phyloP scores from a whole-genome alignment of 495 filamentous ascomycete genomes.

The Staphylotrichum tortipilum region DNA sequence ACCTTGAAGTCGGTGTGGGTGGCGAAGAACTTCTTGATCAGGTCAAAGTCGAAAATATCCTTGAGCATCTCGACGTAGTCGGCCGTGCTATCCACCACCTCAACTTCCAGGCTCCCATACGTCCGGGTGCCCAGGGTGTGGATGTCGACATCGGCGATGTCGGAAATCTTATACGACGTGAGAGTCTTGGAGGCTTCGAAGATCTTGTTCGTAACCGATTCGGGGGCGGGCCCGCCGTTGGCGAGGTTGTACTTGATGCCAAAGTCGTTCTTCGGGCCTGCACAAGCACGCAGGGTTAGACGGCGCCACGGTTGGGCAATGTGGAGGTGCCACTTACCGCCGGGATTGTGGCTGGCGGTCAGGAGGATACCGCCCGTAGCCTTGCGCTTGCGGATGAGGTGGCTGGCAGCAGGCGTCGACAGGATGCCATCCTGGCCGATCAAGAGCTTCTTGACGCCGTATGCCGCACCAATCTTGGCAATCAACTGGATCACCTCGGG shows the following conservation, averaged over 20 bases:
- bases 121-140: slow-evolving; percentile 69
- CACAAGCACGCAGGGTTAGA: background rate
- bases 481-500: slow-evolving; percentile 92
- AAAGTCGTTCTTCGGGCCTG: slow-evolving; percentile 88
- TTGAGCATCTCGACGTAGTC: slow-evolving; percentile 95
- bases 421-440: slow-evolving; percentile 94
- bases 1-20: slow-evolving; percentile 88
- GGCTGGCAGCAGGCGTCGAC: slow-evolving; percentile 90
- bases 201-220: slow-evolving; percentile 95
- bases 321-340: slow-evolving; percentile 53
- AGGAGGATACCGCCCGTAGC: slow-evolving; percentile 94
- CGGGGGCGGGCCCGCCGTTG: slow-evolving; percentile 91
- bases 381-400: slow-evolving; percentile 85
- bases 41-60: slow-evolving; percentile 92
- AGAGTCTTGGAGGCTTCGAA: slow-evolving; percentile 81
- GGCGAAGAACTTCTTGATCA: slow-evolving; percentile 88
- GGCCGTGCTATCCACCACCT: slow-evolving; percentile 82
- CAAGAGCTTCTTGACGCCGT: slow-evolving; percentile 96
- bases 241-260: slow-evolving; percentile 99
- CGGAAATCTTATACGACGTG: slow-evolving; percentile 81
- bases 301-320: background rate
- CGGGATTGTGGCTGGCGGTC: slow-evolving; percentile 96
- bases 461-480: slow-evolving; percentile 92
- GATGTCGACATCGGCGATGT: slow-evolving; percentile 81
- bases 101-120: slow-evolving; percentile 81